Evolutionary conservation across 2,329 filamentous ascomycete genomes (phyloP).

Genomic region (Aaosphaeria pasadenensis): DNA sequence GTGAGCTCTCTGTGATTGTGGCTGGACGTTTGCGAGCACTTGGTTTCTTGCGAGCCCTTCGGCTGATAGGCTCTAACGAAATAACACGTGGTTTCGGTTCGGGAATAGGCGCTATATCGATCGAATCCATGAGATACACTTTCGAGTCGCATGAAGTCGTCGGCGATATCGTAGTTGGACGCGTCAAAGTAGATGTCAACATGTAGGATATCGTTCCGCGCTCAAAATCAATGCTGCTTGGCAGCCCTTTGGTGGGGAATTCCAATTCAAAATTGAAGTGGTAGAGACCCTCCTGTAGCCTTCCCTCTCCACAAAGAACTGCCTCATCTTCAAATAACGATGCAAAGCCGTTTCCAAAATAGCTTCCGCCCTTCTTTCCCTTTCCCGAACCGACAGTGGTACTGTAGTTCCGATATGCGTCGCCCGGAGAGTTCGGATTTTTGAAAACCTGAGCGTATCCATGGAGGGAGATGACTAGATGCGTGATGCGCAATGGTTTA

Average conservation of each 20-base stretch:
- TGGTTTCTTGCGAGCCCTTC: constrained; percentile 61
- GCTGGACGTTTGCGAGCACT: constrained; percentile 16
- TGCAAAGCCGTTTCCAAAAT: constrained; percentile 75
- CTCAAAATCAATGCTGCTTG: constrained; percentile 97
- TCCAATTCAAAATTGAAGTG: constrained; percentile 75
- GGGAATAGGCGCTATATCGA: constrained; percentile 76
- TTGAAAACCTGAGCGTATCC: constrained; percentile 79
- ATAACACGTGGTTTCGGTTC: constrained; percentile 78
- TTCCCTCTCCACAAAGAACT: constrained; percentile 74
- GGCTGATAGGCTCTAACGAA: constrained; percentile 82
- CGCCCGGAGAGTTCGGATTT: constrained; percentile 60
- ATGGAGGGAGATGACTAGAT: constrained; percentile 74
- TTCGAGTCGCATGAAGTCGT: constrained; percentile 78
- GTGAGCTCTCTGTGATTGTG: constrained; percentile 4
- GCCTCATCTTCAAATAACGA: constrained; percentile 80
- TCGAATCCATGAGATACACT: constrained; percentile 73
- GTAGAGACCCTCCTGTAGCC: constrained; percentile 70
- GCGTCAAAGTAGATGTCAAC: constrained; percentile 83
- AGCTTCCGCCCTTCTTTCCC: constrained; percentile 52
- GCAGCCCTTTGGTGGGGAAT: constrained; percentile 66
- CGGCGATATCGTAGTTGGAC: constrained; percentile 80
- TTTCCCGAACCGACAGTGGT: constrained; percentile 53
- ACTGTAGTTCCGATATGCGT: constrained; percentile 48
- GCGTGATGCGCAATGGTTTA: constrained; percentile 74
- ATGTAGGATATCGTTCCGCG: constrained; percentile 90